Base-by-base conservation (phyloP, 768 basidiomycete species). In the Tephrocybe sp. region DNA sequence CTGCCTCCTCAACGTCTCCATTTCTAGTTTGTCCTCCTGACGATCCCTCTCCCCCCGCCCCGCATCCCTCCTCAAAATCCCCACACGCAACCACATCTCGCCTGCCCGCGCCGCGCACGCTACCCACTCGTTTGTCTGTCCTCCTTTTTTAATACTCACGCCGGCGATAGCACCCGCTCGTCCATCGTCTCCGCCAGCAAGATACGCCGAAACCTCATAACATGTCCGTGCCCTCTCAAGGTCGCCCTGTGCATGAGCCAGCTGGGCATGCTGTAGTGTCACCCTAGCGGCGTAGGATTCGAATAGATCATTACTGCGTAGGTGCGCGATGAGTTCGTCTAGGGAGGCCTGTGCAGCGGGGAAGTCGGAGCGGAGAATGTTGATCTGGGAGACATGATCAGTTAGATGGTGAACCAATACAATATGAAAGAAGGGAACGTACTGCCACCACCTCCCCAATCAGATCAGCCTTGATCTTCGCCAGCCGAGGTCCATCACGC, bases 401-500 rank as follows among this genome's bases (percentile, higher is more conserved):
- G 27, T 8, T 19, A 9, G 16, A 18, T 7, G 5, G 13, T 51
- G 24, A 12, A 39, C 5, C 11, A 34, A 42, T 12, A 4, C 15
- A 31, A n/a, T 9, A 31, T 39, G 2, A 25, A 27, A 24, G 11
- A 56, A 49, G 11, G 25, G 43, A 9, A 58, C 77, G 31, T 64
- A 89, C 88, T 5, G 78, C 79, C 15, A 83, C 70, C 5, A 90
- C 72, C 58, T 92, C 89, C 52, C 82, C 85, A 32, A 87, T 60
- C 51, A 90, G 61, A 55, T 91, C 88, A 0, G 86, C 87, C 53
- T 83, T 84, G 36, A 91, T 76, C 44, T 75, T 77, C n/a, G 75
- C 70, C 52, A 87, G 70, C 27, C 75, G 68, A 15, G 67, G 62
- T 30, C 27, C 39, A 19, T 13, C 21, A 47, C 30, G 22, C 5